Evolutionary conservation across 129 eudicot genomes (phyloP).

Genomic region (Kitagawia praeruptora): DNA sequence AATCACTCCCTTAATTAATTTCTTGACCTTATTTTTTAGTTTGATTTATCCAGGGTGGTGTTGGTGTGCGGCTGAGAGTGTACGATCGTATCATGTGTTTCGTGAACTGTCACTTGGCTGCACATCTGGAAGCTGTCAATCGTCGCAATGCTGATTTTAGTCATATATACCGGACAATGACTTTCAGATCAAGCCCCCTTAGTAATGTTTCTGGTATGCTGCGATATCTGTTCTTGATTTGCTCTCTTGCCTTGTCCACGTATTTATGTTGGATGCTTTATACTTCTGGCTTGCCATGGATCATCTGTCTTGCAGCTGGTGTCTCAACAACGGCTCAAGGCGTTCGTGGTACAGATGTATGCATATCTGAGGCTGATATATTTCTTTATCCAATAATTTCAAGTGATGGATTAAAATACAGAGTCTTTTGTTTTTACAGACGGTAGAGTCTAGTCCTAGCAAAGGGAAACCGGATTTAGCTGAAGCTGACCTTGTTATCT

Average conservation of each 20-base stretch:
- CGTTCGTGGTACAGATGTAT: slow-evolving; percentile 65
- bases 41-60: slow-evolving; percentile 72
- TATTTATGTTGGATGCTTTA: slow-evolving; percentile 85
- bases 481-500: slow-evolving; percentile 86
- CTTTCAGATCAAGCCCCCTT: slow-evolving; percentile 38
- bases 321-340: slow-evolving; percentile 65
- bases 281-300: slow-evolving; percentile 80
- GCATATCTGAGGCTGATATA: not conserved
- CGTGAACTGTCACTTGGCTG: slow-evolving; percentile 93
- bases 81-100: slow-evolving; percentile 85
- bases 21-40: not conserved
- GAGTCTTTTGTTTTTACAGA: slow-evolving; percentile 19
- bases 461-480: slow-evolving; percentile 90
- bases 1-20: too few relatives aligned
- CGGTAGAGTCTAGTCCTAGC: slow-evolving; percentile 46
- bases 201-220: slow-evolving; percentile 83
- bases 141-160: slow-evolving; percentile 89
- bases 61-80: slow-evolving; percentile 93
- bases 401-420: not conserved
- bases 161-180: slow-evolving; percentile 69
- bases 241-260: slow-evolving; percentile 84
- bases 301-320: slow-evolving; percentile 89
- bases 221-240: slow-evolving; percentile 70
- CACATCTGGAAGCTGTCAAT: slow-evolving; percentile 95
- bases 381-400: not conserved